Conservation (phyloP, 257 asterid species). For the Striga asiatica region DNA sequence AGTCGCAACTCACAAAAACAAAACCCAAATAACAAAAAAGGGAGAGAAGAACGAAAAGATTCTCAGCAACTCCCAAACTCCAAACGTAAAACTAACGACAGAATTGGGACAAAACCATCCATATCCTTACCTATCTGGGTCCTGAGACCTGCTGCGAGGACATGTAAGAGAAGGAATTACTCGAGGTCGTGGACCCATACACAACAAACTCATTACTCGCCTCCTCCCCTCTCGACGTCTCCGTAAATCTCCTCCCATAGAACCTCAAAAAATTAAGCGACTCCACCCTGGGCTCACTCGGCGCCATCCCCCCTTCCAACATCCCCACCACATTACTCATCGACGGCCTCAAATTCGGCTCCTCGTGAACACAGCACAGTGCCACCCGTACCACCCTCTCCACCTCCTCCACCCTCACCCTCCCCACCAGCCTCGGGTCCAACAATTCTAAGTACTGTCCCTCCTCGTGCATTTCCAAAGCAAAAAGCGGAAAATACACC, state of each 20-base stretch:
- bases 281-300: conserved; percentile 35
- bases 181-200: conserved; percentile 21
- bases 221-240: conserved; percentile 8
- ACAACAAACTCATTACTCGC: conserved; percentile 11
- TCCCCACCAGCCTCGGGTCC: conserved; percentile 41
- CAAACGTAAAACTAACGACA: too few relatives aligned
- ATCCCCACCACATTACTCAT: conserved; percentile 52
- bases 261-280: conserved; percentile 54
- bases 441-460: conserved; percentile 43
- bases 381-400: conserved; percentile 56
- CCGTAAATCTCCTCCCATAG: conserved; percentile 29
- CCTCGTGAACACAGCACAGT: conserved; percentile 63
- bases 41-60: too few relatives aligned
- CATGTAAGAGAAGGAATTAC: conserved; percentile 28
- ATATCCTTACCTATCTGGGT: not conserved
- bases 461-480: conserved; percentile 59
- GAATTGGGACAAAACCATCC: too few relatives aligned
- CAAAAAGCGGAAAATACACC: conserved; percentile 46
- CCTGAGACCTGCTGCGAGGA: conserved; percentile 50
- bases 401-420: conserved; percentile 36
- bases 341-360: conserved; percentile 47
- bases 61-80: too few relatives aligned
- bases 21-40: too few relatives aligned
- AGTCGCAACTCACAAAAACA: too few relatives aligned
- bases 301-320: conserved; percentile 51